Percentiles rank a stretch among this genome's conserved stretches.
Evolutionary conservation across 2,329 filamentous ascomycete species (phyloP).

Genomic region (Chaetomiaceae sp.): DNA sequence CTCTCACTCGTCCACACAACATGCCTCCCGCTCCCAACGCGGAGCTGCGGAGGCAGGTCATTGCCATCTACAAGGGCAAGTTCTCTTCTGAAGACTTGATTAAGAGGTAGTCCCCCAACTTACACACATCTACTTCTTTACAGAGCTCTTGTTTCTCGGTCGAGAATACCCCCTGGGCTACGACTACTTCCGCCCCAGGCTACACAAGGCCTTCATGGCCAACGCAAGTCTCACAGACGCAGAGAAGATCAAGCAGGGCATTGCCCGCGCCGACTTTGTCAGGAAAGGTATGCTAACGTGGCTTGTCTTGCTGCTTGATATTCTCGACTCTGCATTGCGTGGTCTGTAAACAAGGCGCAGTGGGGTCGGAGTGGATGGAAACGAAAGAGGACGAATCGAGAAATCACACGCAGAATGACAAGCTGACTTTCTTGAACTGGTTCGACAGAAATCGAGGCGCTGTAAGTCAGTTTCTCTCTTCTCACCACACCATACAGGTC

Average conservation of each 20-base stretch:
- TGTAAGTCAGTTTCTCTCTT: conserved; percentile 55
- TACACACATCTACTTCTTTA: background rate
- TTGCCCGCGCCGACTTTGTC: conserved; percentile 77
- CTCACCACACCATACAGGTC: no score
- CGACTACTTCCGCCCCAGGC: conserved; percentile 70
- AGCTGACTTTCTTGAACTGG: background rate
- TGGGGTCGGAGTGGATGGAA: no score
- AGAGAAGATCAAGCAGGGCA: conserved; percentile 67
- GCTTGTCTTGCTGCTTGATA: background rate
- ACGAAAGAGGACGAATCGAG: no score
- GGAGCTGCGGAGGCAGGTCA: conserved; percentile 69
- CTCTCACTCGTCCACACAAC: background rate
- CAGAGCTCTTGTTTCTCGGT: conserved; percentile 80
- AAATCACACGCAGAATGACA: no score
- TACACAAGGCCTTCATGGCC: conserved; percentile 80
- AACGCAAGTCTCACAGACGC: conserved; percentile 68
- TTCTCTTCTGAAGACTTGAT: no score
- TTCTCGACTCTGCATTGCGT: no score
- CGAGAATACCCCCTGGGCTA: conserved; percentile 82
- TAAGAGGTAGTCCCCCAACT: no score
- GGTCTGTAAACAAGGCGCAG: background rate
- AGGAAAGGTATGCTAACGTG: conserved; percentile 64
- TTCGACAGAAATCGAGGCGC: conserved; percentile 72
- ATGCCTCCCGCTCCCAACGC: conserved; percentile 39
- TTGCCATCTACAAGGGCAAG: conserved; percentile 82